These are phyloP conservation scores for Claviceps purpurea DNA, from an alignment of 2,329 filamentous ascomycete species.

Conservation along the genomic window DNA sequence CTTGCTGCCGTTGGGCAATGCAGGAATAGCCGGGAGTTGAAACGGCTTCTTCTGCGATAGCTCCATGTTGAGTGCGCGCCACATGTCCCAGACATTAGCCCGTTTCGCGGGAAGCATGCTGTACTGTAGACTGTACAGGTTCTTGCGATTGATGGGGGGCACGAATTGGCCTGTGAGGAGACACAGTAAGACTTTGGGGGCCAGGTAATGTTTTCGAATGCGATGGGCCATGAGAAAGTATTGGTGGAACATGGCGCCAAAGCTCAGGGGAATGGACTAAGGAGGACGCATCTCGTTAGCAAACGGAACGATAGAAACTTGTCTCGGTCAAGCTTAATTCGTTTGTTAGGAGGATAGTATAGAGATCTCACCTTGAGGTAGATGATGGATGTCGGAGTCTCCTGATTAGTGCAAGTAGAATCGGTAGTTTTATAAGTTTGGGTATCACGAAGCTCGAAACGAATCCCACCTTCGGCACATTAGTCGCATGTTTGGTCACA, in stretches of 20 bases:
- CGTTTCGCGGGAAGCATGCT: slow-evolving; percentile 85
- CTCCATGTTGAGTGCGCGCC: slow-evolving; percentile 52
- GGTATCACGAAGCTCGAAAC: slow-evolving; percentile 77
- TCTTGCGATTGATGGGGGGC: slow-evolving; percentile 86
- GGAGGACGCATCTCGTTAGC: neutral
- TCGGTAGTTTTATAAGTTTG: slow-evolving; percentile 32
- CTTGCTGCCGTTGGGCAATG: slow-evolving; percentile 19
- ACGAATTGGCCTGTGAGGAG: slow-evolving; percentile 85
- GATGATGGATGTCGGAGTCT: slow-evolving; percentile 65
- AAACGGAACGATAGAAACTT: neutral
- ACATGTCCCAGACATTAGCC: slow-evolving; percentile 73
- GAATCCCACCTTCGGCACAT: slow-evolving; percentile 44
- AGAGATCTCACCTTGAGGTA: slow-evolving; percentile 55
- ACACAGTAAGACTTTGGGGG: slow-evolving; percentile 74
- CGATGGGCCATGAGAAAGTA: slow-evolving; percentile 91
- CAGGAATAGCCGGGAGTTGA: slow-evolving; percentile 20
- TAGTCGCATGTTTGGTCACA: neutral
- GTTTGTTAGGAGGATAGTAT: neutral
- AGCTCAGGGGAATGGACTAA: slow-evolving; percentile 75
- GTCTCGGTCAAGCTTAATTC: too few species aligned
- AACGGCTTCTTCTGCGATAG: slow-evolving; percentile 31
- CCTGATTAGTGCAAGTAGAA: slow-evolving; percentile 27
- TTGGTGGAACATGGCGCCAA: slow-evolving; percentile 91
- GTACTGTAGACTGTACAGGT: slow-evolving; percentile 92
- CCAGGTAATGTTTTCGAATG: slow-evolving; percentile 89